These are phyloP conservation scores for Kazachstania bromeliacearum DNA, from an alignment of 805 yeast species.

Conservation along the genomic window DNA sequence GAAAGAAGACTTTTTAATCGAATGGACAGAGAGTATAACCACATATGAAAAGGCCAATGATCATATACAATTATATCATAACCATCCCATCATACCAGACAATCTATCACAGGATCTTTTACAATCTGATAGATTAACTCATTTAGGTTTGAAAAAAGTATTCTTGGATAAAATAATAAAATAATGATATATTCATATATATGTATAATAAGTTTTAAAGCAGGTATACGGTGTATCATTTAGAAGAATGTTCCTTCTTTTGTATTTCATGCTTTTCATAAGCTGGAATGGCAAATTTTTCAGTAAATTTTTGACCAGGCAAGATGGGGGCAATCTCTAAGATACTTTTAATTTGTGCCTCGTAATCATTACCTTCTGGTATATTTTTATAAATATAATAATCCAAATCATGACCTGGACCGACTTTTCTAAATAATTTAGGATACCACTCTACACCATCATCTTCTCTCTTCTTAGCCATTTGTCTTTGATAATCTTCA, in stretches of 20 bases:
- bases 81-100: slow-evolving; percentile 9
- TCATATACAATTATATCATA: slow-evolving; percentile 4
- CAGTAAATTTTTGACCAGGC: slow-evolving; percentile 68
- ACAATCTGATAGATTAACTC: slow-evolving; percentile 3
- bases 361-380: slow-evolving; percentile 41
- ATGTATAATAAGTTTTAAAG: not conserved
- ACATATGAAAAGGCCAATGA: slow-evolving; percentile 10
- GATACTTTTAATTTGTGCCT: slow-evolving; percentile 45
- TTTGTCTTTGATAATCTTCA: slow-evolving; percentile 75
- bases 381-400: slow-evolving; percentile 58
- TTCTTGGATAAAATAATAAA: slow-evolving; percentile 1
- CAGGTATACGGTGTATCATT: not conserved
- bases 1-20: not conserved
- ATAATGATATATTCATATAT: not conserved
- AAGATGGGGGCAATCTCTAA: slow-evolving; percentile 65
- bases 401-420: slow-evolving; percentile 44
- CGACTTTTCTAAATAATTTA: slow-evolving; percentile 51
- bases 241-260: slow-evolving; percentile 7
- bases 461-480: slow-evolving; percentile 64
- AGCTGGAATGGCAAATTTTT: slow-evolving; percentile 61
- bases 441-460: slow-evolving; percentile 78
- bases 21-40: slow-evolving; percentile 14
- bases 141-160: slow-evolving; percentile 12
- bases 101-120: slow-evolving; percentile 6
- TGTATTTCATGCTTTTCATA: slow-evolving; percentile 38